phyloP scores from a whole-genome alignment of 805 yeast species.

The Wickerhamomyces rabaulensis region DNA sequence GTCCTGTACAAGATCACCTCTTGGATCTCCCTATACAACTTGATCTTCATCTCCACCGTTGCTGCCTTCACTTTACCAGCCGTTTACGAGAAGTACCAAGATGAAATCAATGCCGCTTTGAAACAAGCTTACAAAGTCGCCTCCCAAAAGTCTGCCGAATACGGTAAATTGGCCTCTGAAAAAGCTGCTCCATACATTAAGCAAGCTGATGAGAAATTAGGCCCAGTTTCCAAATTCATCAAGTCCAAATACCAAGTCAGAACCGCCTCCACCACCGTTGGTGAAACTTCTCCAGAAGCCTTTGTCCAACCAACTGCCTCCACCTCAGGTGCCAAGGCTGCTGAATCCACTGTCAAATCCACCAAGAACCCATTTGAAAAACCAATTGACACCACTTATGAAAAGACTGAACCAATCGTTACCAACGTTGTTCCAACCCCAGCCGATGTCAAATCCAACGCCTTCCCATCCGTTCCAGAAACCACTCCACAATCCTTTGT shows the following conservation, averaged over 20 bases:
- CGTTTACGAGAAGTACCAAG: conserved; percentile 67
- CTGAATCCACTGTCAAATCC: conserved; percentile 23
- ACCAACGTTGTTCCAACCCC: conserved; percentile 1
- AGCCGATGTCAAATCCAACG: background rate
- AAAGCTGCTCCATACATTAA: conserved; percentile 57
- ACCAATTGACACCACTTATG: conserved; percentile 17
- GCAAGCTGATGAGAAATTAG: conserved; percentile 51
- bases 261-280: conserved; percentile 70
- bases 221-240: conserved; percentile 61
- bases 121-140: conserved; percentile 41
- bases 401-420: conserved; percentile 14
- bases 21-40: conserved; percentile 66
- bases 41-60: conserved; percentile 53
- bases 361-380: conserved; percentile 26
- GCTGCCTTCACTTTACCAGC: conserved; percentile 71
- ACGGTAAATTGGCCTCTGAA: conserved; percentile 43
- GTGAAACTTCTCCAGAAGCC: conserved; percentile 10
- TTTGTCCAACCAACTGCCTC: conserved; percentile 2
- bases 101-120: conserved; percentile 66
- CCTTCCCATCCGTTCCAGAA: conserved; percentile 32
- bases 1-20: conserved; percentile 67
- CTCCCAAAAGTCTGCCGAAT: conserved; percentile 43
- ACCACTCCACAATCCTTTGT: conserved; percentile 16
- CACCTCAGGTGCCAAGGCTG: conserved; percentile 46
- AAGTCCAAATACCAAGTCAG: conserved; percentile 48